Conservation (phyloP, 1,284 basidiomycete genomes). For the Pseudozyma thailandica region DNA sequence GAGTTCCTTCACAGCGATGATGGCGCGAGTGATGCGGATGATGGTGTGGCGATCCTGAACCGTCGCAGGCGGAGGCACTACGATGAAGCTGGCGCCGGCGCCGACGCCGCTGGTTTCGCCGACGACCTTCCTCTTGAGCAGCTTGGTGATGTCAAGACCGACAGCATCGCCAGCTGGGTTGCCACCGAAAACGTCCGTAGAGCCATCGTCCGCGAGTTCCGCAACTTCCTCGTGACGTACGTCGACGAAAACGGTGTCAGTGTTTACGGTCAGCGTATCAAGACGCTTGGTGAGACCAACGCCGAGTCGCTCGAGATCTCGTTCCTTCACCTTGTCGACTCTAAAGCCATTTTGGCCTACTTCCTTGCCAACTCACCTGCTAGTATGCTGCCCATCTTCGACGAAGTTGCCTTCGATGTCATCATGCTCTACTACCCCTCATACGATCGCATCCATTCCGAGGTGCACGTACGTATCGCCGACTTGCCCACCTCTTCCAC, state of each 20-base stretch:
- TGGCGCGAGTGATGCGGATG: slow-evolving; percentile 64
- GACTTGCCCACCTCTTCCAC: slow-evolving; percentile 90
- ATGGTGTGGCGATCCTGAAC: slow-evolving; percentile 65
- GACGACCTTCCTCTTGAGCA: slow-evolving; percentile 95
- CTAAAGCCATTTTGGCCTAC: slow-evolving; percentile 94
- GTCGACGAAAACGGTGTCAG: slow-evolving; percentile 90
- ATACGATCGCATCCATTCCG: slow-evolving; percentile 96
- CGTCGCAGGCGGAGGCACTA: slow-evolving; percentile 69
- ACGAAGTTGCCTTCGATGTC: slow-evolving; percentile 91
- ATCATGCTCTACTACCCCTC: slow-evolving; percentile 95
- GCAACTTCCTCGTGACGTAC: slow-evolving; percentile 94
- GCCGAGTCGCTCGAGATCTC: slow-evolving; percentile 97
- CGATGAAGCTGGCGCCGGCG: slow-evolving; percentile 70
- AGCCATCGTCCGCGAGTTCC: slow-evolving; percentile 91
- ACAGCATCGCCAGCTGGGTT: slow-evolving; percentile 97
- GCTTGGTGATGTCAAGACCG: slow-evolving; percentile 95
- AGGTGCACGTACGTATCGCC: slow-evolving; percentile 96
- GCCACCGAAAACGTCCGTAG: slow-evolving; percentile 87
- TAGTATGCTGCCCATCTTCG: slow-evolving; percentile 92
- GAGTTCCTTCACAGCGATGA: slow-evolving; percentile 82
- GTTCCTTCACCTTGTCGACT: slow-evolving; percentile 87
- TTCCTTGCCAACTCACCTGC: slow-evolving; percentile 95
- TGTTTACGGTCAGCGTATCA: slow-evolving; percentile 93
- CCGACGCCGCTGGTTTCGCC: slow-evolving; percentile 73
- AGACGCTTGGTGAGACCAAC: slow-evolving; percentile 93